phyloP scores from a whole-genome alignment of 306 rosid genomes.

The Herpetospermum pedunculosum region DNA sequence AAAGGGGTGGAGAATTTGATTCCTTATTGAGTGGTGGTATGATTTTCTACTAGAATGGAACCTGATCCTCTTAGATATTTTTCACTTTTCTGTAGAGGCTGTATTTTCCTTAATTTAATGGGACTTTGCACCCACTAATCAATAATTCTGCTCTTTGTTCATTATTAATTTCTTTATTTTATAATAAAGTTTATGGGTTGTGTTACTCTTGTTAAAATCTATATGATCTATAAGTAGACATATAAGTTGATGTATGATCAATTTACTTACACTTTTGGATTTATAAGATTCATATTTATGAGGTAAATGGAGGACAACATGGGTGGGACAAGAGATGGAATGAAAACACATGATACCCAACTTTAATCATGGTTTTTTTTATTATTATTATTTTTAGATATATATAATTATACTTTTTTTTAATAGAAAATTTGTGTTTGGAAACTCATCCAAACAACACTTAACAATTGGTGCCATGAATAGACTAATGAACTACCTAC shows the following conservation, averaged over 20 bases:
- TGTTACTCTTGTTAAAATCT: neutral
- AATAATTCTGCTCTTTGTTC: conserved; percentile 6
- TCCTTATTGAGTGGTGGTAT: conserved; percentile 45
- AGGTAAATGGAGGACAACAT: neutral
- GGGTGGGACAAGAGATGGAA: neutral
- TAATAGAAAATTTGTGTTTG: neutral
- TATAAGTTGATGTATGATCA: neutral
- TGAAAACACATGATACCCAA: conserved; percentile 1
- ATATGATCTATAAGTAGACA: neutral
- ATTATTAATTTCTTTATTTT: conserved; percentile 8
- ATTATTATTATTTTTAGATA: too few relatives aligned
- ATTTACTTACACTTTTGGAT: neutral
- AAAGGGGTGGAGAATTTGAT: conserved; percentile 9
- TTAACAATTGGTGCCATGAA: neutral
- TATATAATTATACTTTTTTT: neutral
- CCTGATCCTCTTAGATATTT: conserved; percentile 23
- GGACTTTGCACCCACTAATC: conserved; percentile 12
- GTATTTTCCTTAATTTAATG: conserved; percentile 27
- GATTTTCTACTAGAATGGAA: conserved; percentile 30
- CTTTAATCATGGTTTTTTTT: neutral
- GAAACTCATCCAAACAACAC: conserved; percentile 1
- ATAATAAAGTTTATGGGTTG: conserved; percentile 1
- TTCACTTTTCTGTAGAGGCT: conserved; percentile 35
- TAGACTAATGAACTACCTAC: conserved; percentile 26
- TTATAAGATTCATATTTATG: neutral